Percentiles rank a stretch among this genome's conserved stretches.
These are phyloP conservation scores for Fragaria vesca DNA, from an alignment of 306 rosid genomes.

Conservation along the genomic window DNA sequence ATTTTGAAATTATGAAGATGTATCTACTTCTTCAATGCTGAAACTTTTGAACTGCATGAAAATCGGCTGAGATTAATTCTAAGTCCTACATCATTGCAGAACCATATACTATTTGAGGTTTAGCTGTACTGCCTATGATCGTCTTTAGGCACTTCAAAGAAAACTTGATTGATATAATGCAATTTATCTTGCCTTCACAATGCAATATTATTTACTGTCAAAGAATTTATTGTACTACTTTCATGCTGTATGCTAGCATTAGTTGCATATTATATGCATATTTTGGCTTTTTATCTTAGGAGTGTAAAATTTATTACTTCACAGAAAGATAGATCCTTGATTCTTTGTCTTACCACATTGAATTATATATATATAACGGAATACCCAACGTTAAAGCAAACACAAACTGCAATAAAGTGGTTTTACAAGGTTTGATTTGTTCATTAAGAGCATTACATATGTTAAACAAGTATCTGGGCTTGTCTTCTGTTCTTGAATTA, in stretches of 20 bases:
- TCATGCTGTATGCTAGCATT: background rate
- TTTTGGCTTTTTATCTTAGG: background rate
- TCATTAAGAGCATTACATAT: background rate
- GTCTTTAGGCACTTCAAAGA: background rate
- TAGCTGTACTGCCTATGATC: constrained; percentile 4
- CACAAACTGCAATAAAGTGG: background rate
- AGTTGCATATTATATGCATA: background rate
- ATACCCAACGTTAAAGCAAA: background rate
- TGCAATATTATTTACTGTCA: background rate
- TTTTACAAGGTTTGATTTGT: constrained; percentile 1
- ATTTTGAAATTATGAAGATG: background rate
- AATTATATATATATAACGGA: background rate
- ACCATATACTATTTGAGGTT: background rate
- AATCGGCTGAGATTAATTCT: background rate
- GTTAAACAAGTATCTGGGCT: background rate
- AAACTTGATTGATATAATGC: background rate
- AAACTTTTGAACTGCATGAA: background rate
- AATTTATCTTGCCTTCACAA: background rate
- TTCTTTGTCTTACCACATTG: background rate
- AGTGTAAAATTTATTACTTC: background rate
- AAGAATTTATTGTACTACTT: background rate
- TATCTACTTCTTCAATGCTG: background rate
- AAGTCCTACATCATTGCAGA: background rate
- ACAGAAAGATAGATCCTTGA: background rate
- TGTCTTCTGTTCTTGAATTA: background rate